Percentiles rank a stretch among this genome's conserved stretches.
Evolutionary conservation across 768 basidiomycete species (phyloP).

Genomic region (Bullera alba): DNA sequence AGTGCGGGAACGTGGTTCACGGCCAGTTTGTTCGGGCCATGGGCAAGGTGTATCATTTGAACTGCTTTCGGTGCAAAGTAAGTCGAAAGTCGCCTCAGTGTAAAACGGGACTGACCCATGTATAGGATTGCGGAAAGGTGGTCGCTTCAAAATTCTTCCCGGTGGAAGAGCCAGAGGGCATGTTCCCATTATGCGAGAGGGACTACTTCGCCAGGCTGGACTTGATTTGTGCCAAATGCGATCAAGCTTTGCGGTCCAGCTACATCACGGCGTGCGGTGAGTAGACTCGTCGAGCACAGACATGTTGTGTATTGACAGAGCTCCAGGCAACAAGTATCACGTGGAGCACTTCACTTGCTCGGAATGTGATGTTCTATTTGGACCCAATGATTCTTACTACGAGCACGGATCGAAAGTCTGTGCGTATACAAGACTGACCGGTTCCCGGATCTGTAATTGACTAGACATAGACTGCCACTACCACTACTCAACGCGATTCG

Average conservation of each 20-base stretch:
- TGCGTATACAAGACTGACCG: slow-evolving; percentile 31
- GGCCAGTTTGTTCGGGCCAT: slow-evolving; percentile 95
- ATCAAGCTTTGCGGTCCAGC: slow-evolving; percentile 85
- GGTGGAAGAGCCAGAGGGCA: slow-evolving; percentile 78
- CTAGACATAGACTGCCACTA: slow-evolving; percentile 70
- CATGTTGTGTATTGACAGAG: background rate
- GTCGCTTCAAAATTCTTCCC: slow-evolving; percentile 99
- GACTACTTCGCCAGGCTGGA: slow-evolving; percentile 96
- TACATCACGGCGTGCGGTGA: slow-evolving; percentile 99
- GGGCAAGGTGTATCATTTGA: slow-evolving; percentile 87
- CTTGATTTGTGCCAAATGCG: slow-evolving; percentile 93
- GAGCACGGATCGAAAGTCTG: slow-evolving; percentile 95
- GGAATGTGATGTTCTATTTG: slow-evolving; percentile 89
- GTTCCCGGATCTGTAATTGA: background rate
- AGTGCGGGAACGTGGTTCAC: slow-evolving; percentile 55
- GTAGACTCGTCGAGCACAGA: slow-evolving; percentile 39
- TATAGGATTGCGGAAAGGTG: slow-evolving; percentile 87
- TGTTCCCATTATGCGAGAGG: slow-evolving; percentile 95
- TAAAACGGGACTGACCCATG: background rate
- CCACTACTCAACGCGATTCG: slow-evolving; percentile 97
- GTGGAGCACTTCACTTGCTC: slow-evolving; percentile 99
- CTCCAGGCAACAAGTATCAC: slow-evolving; percentile 90
- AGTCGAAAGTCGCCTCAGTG: slow-evolving; percentile 35
- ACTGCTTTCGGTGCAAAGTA: slow-evolving; percentile 97
- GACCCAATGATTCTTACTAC: slow-evolving; percentile 97